Base-by-base conservation (phyloP, 176 grass and related monocot species). In the Tillandsia fasciculata region DNA sequence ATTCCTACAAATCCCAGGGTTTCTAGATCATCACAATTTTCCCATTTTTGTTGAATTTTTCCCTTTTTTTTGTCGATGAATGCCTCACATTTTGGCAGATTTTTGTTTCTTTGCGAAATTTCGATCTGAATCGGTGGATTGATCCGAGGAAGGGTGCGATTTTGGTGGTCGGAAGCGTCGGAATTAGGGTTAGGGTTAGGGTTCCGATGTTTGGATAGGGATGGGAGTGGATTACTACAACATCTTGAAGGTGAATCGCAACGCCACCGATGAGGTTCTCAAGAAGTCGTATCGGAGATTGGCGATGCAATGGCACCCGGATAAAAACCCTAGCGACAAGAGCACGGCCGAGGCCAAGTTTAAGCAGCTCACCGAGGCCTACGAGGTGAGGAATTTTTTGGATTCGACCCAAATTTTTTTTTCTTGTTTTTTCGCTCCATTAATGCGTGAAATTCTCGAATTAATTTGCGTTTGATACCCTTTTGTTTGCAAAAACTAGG, bases 191-290 rank as follows among this genome's bases (percentile, higher is more conserved):
- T 56, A 15, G 65, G 65, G 65, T 67, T 28, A 9, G 65, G 8
- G 8, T 48, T 67, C 48, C 29, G 65, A 67, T 67, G 65, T 67
- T 67, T 67, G 65, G 26, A 49, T 48, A 26, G 70, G 50, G 72
- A 96, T 87, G 91, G 91, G 91, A 65, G 61, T 71, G 76, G 91
- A 90, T 76, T 96, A 96, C 78, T 96, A 96, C 84, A 96, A 85
- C 67, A 80, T 96, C 74, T 85, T 96, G 63, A 96, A 87, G 83
- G 87, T 96, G 54, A 84, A 87, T 72, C 84, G 91, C 65, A 75
- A 77, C 78, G 91, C 84, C 17, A 96, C 84, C 56, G 87, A 90
- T 76, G 91, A 96, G 1, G 84, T 84, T 73, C 87, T 96, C 53
- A 96, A 96, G 81, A 96, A 90, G 70, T 70, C 91, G 26, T 96